Conservation (phyloP, 1,284 basidiomycete genomes). For the Filobasidium uniguttulatum region DNA sequence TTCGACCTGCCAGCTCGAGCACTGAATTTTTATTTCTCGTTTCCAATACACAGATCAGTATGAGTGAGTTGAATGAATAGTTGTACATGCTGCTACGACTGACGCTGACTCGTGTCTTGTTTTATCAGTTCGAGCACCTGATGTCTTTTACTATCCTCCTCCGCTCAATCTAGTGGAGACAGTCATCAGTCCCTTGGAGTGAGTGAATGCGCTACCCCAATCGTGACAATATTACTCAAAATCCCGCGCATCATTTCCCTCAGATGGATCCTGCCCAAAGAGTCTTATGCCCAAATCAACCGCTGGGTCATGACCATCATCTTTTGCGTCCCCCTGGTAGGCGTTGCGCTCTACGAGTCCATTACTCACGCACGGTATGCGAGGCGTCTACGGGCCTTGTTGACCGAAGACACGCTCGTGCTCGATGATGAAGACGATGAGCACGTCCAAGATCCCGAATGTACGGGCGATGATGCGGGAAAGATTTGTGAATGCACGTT, state of each 20-base stretch:
- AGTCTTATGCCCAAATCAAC: slow-evolving; percentile 48
- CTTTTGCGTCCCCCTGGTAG: slow-evolving; percentile 63
- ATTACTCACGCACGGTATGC: slow-evolving; percentile 42
- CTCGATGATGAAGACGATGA: slow-evolving; percentile 54
- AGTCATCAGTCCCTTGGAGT: slow-evolving; percentile 73
- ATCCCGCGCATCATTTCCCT: not conserved
- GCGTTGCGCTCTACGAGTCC: slow-evolving; percentile 65
- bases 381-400: slow-evolving; percentile 54
- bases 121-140: slow-evolving; percentile 52
- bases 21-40: not conserved
- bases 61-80: slow-evolving; percentile 3
- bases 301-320: slow-evolving; percentile 57
- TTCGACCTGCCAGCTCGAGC: not conserved
- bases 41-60: slow-evolving; percentile 3
- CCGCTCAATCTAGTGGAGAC: slow-evolving; percentile 73
- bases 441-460: slow-evolving; percentile 44
- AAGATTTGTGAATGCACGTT: slow-evolving; percentile 63
- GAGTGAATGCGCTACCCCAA: slow-evolving; percentile 31
- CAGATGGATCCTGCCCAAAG: slow-evolving; percentile 22
- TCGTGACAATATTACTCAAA: slow-evolving; percentile 35
- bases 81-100: not conserved
- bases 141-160: slow-evolving; percentile 40
- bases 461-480: slow-evolving; percentile 39
- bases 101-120: not conserved
- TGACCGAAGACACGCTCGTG: slow-evolving; percentile 42